Conservation (phyloP, 495 filamentous ascomycete genomes). For the Penicillium odoratum region DNA sequence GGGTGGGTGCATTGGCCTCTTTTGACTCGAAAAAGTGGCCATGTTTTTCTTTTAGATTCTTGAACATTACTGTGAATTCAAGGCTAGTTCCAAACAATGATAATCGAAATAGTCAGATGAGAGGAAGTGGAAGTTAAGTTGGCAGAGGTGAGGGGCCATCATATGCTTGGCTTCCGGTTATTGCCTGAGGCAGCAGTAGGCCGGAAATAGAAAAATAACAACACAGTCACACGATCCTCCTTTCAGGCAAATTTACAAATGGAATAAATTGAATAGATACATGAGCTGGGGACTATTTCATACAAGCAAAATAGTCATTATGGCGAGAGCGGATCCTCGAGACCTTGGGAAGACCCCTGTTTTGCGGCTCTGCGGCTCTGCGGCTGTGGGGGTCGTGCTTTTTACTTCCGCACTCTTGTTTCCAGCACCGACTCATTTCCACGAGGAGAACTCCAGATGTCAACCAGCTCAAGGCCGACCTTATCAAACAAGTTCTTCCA, state of each 20-base stretch:
- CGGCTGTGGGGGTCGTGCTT: neutral
- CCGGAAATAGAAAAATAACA: neutral
- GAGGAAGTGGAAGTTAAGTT: neutral
- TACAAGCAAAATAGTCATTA: neutral
- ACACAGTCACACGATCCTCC: neutral
- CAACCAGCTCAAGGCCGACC: constrained; percentile 36
- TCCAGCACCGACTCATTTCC: constrained; percentile 18
- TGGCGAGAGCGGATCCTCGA: neutral
- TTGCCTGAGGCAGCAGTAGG: constrained; percentile 8
- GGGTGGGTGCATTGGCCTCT: constrained; percentile 20
- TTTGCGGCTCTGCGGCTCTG: neutral
- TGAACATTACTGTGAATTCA: constrained; percentile 31
- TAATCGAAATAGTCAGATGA: neutral
- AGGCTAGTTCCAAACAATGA: neutral
- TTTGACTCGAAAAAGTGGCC: constrained; percentile 35
- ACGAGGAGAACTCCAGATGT: constrained; percentile 28
- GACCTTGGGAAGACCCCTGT: neutral
- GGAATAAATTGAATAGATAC: neutral
- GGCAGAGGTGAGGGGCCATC: constrained; percentile 5
- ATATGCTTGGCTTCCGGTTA: constrained; percentile 2
- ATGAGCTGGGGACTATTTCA: neutral
- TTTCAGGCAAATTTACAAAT: neutral
- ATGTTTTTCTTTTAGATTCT: constrained; percentile 43
- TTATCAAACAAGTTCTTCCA: constrained; percentile 35
- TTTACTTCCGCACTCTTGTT: neutral